Percentiles rank a stretch among this genome's conserved stretches.
Conservation (phyloP, 2,329 filamentous ascomycete species). For the Aspergillus tubingensis region DNA sequence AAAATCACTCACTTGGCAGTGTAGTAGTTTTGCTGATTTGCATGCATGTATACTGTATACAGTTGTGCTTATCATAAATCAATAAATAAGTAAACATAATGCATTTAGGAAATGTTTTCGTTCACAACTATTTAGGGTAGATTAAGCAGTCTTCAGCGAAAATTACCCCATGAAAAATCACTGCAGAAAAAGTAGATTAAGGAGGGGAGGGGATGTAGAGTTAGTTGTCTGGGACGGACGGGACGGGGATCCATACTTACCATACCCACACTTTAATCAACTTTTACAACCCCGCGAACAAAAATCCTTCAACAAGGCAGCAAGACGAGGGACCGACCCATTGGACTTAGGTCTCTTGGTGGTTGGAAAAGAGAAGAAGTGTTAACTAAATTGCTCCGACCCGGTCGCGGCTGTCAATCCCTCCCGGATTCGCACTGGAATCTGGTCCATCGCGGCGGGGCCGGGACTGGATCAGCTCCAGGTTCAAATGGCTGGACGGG, state of each 20-base stretch:
- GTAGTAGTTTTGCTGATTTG: too few species aligned
- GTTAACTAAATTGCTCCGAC: background rate
- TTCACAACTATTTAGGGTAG: too few species aligned
- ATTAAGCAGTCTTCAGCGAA: too few species aligned
- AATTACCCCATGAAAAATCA: background rate
- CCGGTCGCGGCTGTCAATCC: background rate
- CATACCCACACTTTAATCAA: background rate
- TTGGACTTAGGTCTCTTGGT: background rate
- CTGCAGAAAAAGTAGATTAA: background rate
- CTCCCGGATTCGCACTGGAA: background rate
- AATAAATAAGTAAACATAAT: too few species aligned
- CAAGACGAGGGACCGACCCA: background rate
- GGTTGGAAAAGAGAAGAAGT: background rate
- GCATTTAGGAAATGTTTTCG: too few species aligned
- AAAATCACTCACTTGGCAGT: too few species aligned
- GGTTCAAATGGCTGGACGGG: background rate
- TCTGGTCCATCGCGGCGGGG: background rate
- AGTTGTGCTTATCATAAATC: too few species aligned
- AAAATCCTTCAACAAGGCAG: background rate
- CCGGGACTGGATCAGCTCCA: background rate
- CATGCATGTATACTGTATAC: too few species aligned
- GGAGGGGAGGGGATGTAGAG: background rate
- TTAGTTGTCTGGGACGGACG: background rate
- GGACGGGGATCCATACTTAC: background rate
- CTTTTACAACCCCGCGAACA: background rate